Base-by-base conservation (phyloP, 164 flowering plant genomes). In the Pachysandra terminalis region DNA sequence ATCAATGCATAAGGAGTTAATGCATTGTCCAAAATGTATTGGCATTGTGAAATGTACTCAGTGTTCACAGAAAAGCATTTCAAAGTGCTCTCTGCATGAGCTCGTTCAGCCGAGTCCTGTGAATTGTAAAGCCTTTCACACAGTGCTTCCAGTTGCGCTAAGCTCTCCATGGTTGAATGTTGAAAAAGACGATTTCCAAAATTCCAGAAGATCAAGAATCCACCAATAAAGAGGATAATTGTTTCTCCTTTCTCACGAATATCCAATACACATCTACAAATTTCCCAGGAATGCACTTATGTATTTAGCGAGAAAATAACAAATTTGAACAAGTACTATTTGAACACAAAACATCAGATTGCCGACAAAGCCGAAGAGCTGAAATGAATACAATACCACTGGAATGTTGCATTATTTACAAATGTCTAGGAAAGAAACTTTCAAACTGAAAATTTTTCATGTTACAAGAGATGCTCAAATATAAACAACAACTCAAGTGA, bases 91-190 rank as follows among this genome's bases (percentile, higher is more conserved):
- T 95, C 99, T 16, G 91, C 98, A 65, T 90, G 96, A 37, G 96
- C 96, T 62, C 99, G 78, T 73, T 95, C 99, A 17, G 83, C 91
- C 5, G 92, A 84, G 74, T 95, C 96, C 78, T 90, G 97, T 19
- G 99, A 90, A 78, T 92, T 95, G 81, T 95, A 95, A 48, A 95
- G 91, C 83, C 98, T 86, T 81, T 95, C 99, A 52, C 99, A 95
- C 79, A 95, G 74, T 21, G 93, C 96, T 82, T 95, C 99, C 60
- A 95, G 80, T 64, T 92, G 98, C 56, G 90, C 93, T 73, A 95
- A 83, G 78, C 89, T 84, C 83, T 91, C 97, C 97, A 94, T 91
- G 51, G 66, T 37, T 63, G 71, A 66, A 32, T 32, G 37, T 58
- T 69, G 65, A n/a, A 40, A 21, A 51, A 73, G 70, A 32, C 63